A percentile compares a stretch with the other conserved stretches of the same genome.
Conservation (phyloP, 164 flowering plant species). For the Pachysandra terminalis region DNA sequence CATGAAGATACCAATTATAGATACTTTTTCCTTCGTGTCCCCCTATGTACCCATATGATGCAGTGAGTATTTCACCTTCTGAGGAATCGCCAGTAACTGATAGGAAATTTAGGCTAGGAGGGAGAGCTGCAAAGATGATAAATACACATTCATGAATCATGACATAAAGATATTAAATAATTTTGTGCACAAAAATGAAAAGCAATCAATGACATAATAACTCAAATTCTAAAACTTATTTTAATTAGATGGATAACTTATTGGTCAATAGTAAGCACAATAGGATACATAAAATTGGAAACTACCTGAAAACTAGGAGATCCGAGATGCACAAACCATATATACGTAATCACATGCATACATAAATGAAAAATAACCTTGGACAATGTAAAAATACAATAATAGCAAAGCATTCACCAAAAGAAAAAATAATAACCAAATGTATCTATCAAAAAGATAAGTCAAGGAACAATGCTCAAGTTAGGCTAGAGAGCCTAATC, state of each 20-base stretch:
- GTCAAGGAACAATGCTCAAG: not conserved
- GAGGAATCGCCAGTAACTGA: slow-evolving; percentile 83
- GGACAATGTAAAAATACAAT: too few species aligned
- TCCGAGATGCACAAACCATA: not conserved
- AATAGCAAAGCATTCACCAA: too few species aligned
- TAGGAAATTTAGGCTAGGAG: slow-evolving; percentile 89
- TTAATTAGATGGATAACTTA: not conserved
- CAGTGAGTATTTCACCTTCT: slow-evolving; percentile 87
- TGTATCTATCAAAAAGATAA: not conserved
- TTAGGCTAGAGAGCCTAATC: not conserved
- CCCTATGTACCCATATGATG: slow-evolving; percentile 97
- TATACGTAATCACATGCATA: not conserved
- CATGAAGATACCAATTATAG: slow-evolving; percentile 88
- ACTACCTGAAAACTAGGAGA: not conserved
- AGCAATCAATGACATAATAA: not conserved
- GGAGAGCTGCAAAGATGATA: slow-evolving; percentile 64
- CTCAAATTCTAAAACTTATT: not conserved
- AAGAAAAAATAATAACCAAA: not conserved
- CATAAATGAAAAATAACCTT: too few species aligned
- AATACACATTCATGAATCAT: too few species aligned
- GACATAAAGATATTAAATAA: too few species aligned
- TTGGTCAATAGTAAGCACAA: too few species aligned
- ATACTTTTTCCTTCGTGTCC: slow-evolving; percentile 96
- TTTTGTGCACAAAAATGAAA: not conserved
- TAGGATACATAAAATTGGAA: not conserved